Percentiles rank a stretch among this genome's conserved stretches.
Conservation (phyloP, 1,139 yeast genomes). For the Kurtzmaniella natalensis region DNA sequence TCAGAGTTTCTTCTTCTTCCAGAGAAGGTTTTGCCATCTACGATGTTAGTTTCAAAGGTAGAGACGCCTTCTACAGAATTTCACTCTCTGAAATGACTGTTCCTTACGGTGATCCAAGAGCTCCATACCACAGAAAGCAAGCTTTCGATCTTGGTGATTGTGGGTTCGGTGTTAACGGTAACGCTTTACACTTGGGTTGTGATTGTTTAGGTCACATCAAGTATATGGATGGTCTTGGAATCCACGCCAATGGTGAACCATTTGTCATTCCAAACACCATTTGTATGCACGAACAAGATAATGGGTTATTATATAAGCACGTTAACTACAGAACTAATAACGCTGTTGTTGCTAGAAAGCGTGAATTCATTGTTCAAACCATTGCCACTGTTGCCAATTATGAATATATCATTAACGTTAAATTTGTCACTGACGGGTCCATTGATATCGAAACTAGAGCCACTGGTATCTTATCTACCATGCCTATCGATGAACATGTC, state of each 20-base stretch:
- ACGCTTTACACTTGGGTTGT: constrained; percentile 74
- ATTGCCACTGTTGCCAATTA: constrained; percentile 89
- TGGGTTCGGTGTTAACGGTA: constrained; percentile 81
- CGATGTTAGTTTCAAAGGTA: constrained; percentile 75
- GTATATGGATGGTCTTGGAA: constrained; percentile 66
- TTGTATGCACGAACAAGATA: constrained; percentile 58
- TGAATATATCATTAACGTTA: constrained; percentile 75
- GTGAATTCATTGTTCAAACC: constrained; percentile 81
- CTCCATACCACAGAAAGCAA: constrained; percentile 87
- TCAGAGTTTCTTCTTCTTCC: constrained; percentile 67
- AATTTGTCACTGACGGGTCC: constrained; percentile 80
- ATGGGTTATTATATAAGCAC: constrained; percentile 78
- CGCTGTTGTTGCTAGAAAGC: constrained; percentile 78
- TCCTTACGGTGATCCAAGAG: constrained; percentile 88
- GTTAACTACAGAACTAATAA: constrained; percentile 74
- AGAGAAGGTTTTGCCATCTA: constrained; percentile 85
- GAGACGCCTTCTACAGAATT: constrained; percentile 74
- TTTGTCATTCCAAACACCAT: constrained; percentile 65
- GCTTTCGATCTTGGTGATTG: constrained; percentile 91
- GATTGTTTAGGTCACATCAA: constrained; percentile 87
- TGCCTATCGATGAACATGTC: constrained; percentile 77
- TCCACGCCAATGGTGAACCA: constrained; percentile 63
- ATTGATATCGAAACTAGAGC: constrained; percentile 83
- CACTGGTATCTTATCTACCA: constrained; percentile 79
- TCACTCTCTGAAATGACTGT: constrained; percentile 88